These are phyloP conservation scores for Datura wrightii DNA, from an alignment of 257 asterid species.

Conservation along the genomic window DNA sequence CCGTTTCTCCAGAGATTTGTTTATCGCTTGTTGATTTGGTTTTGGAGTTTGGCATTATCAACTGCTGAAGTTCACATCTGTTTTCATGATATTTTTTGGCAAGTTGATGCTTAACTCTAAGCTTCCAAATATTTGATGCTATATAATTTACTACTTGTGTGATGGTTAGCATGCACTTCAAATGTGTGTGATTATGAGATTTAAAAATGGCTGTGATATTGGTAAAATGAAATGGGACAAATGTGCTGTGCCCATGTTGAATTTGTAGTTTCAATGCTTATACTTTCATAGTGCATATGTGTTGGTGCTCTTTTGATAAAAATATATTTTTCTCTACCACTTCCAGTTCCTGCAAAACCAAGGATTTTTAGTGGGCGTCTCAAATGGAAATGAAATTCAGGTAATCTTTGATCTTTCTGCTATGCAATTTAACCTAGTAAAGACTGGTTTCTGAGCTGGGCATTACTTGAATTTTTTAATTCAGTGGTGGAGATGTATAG, in stretches of 20 bases:
- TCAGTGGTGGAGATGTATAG: conserved; percentile 11
- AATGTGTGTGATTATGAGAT: background rate
- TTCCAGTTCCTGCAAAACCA: conserved; percentile 94
- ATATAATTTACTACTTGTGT: background rate
- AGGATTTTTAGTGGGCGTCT: conserved; percentile 84
- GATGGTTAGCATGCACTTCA: conserved; percentile 26
- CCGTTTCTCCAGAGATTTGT: background rate
- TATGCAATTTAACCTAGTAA: conserved; percentile 15
- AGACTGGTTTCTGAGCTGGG: background rate
- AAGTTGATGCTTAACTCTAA: conserved; percentile 7
- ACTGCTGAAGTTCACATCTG: conserved; percentile 2
- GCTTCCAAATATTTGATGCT: background rate
- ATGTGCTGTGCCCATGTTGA: conserved; percentile 2
- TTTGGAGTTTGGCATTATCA: conserved; percentile 14
- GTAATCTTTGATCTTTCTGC: conserved; percentile 46
- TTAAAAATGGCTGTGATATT: background rate
- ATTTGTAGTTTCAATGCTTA: conserved; percentile 6
- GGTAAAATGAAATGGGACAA: conserved; percentile 19
- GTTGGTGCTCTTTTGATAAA: conserved; percentile 5
- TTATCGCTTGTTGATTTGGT: background rate
- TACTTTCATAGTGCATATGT: conserved; percentile 16
- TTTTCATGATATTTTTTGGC: conserved; percentile 20
- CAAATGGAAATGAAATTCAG: conserved; percentile 92
- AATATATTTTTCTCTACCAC: conserved; percentile 35
- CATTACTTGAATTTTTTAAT: conserved; percentile 8